Evolutionary conservation across 495 filamentous ascomycete genomes (phyloP).

Genomic region (Penicillium cataractarum): DNA sequence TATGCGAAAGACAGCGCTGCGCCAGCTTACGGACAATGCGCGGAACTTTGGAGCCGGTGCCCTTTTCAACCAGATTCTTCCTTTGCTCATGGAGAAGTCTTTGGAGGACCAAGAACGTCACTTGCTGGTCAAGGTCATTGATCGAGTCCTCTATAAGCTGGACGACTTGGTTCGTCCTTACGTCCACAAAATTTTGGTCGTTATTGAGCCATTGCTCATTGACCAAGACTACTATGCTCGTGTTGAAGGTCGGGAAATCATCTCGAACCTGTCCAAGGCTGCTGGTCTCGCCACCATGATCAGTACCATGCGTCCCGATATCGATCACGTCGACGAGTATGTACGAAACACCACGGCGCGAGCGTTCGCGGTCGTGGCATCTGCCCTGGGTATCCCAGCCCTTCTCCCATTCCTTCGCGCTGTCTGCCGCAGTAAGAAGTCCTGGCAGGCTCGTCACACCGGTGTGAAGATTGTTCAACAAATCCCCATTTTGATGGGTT

Average conservation of each 20-base stretch:
- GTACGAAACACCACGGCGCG: slow-evolving; percentile 98
- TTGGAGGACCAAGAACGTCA: slow-evolving; percentile 98
- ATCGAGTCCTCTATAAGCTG: slow-evolving; percentile 96
- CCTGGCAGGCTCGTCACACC: slow-evolving; percentile 98
- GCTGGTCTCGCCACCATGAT: slow-evolving; percentile 99
- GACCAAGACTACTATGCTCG: slow-evolving; percentile 99
- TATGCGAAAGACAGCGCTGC: slow-evolving; percentile 98
- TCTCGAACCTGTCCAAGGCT: slow-evolving; percentile 95
- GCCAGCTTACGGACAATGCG: slow-evolving; percentile 97
- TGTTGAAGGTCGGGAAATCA: slow-evolving; percentile 97
- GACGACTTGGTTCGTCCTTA: slow-evolving; percentile 96
- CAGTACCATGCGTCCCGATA: slow-evolving; percentile 97
- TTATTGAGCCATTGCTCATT: slow-evolving; percentile 98
- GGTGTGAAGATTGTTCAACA: slow-evolving; percentile 99
- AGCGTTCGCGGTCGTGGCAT: slow-evolving; percentile 97
- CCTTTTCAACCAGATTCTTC: slow-evolving; percentile 97
- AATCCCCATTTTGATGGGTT: slow-evolving; percentile 99
- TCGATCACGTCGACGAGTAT: slow-evolving; percentile 98
- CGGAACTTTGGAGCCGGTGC: slow-evolving; percentile 94
- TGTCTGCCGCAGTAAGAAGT: slow-evolving; percentile 96
- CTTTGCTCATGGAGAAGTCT: slow-evolving; percentile 97
- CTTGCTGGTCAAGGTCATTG: slow-evolving; percentile 98
- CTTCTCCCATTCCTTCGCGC: slow-evolving; percentile 93
- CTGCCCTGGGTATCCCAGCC: slow-evolving; percentile 92
- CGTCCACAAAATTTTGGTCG: slow-evolving; percentile 97